Evolutionary conservation across 345 rosid species (phyloP).

Genomic region (Psidium guajava): DNA sequence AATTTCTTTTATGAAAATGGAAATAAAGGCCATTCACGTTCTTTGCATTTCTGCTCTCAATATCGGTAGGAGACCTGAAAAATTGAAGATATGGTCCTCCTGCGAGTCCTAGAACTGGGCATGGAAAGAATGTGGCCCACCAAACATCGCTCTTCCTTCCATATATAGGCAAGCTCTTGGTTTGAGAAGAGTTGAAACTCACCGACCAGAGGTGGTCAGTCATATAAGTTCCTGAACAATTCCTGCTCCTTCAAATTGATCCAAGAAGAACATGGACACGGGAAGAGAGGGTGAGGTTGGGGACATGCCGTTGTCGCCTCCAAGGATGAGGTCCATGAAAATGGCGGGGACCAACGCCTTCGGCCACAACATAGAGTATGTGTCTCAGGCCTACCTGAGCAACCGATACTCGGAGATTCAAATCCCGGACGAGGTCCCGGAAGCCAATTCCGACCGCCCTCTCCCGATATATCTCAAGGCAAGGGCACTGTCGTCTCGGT

Average conservation of each 20-base stretch:
- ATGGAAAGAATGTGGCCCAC: conserved; percentile 68
- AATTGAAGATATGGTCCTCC: neutral
- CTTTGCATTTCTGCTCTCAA: neutral
- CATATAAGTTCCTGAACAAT: neutral
- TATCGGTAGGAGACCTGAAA: neutral
- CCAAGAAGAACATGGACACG: conserved; percentile 32
- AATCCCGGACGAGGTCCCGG: conserved; percentile 35
- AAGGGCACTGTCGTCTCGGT: neutral
- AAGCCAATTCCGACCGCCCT: conserved; percentile 19
- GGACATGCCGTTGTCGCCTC: conserved; percentile 31
- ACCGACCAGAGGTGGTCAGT: neutral
- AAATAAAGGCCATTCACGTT: neutral
- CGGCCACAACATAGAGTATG: conserved; percentile 69
- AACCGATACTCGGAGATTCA: conserved; percentile 58
- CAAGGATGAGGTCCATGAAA: conserved; percentile 61
- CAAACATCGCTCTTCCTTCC: conserved; percentile 30
- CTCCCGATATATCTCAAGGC: conserved; percentile 91
- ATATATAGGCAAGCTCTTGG: conserved; percentile 43
- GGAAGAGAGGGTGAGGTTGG: conserved; percentile 41
- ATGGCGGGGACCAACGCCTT: conserved; percentile 71
- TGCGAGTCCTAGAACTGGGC: neutral
- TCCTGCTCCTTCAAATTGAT: neutral
- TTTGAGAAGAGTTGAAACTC: conserved; percentile 45
- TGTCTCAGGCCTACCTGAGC: conserved; percentile 68
- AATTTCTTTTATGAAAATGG: neutral